These are phyloP conservation scores for Sechiopsis laciniata DNA, from an alignment of 306 rosid genomes.

Conservation along the genomic window DNA sequence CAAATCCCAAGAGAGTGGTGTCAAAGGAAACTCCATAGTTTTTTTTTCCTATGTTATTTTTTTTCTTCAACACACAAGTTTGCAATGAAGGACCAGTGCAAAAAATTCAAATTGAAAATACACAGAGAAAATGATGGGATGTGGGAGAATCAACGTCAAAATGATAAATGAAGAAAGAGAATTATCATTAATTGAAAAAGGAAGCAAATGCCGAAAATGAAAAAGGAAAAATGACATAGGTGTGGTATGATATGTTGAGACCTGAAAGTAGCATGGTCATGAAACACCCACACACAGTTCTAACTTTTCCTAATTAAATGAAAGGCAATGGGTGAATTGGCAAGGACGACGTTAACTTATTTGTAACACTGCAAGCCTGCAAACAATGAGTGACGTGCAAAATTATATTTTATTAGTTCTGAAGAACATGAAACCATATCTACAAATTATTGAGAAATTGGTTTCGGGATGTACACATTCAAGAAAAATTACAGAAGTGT, in stretches of 20 bases:
- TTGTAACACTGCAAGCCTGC: background rate
- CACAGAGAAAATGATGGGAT: background rate
- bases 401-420: background rate
- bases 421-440: background rate
- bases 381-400: background rate
- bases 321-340: background rate
- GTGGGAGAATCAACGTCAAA: background rate
- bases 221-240: background rate
- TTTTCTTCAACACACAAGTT: background rate
- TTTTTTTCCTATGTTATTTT: background rate
- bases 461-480: background rate
- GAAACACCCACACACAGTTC: background rate
- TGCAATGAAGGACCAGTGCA: background rate
- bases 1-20: background rate
- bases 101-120: background rate
- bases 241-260: background rate
- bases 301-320: background rate
- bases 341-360: background rate
- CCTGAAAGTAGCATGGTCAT: conserved; percentile 1
- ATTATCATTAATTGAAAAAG: background rate
- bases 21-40: background rate
- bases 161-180: background rate
- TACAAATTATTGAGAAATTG: background rate
- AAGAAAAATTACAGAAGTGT: background rate
- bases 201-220: background rate